Evolutionary conservation across 2,329 filamentous ascomycete genomes (phyloP), one percentile per base, ranked within the genome.

Genomic region (Paecilomyces sp.): DNA sequence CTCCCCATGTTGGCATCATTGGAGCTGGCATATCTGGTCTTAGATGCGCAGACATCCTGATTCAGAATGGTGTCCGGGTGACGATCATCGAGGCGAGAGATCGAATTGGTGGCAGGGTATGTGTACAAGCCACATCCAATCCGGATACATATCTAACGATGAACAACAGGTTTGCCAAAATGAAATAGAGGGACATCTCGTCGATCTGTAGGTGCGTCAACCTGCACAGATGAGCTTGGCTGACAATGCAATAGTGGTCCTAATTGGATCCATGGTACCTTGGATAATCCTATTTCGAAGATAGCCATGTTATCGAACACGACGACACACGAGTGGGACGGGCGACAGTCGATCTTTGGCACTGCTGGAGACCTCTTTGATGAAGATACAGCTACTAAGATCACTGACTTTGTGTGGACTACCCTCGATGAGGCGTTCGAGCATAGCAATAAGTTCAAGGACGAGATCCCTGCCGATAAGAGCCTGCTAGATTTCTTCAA

Each of bases 251-350:
- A 31, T 58, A 86, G 83, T 12, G 85, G 85, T 2, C 82, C 85
- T 0, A 87, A 87, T 63, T 87, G 85, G 85, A 86, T 87, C 56
- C 85, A 88, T 68, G 85, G 85, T 15, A 83, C 82, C 1, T 75
- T 82, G 2, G 73, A 81, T 50, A 87, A 87, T 64, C 85, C 85
- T 0, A 85, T 88, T 24, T 73, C 81, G 55, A 73, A 80, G 13
- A 75, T 88, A n/a, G 84, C 83, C 13, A 74, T 78, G 60, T 69
- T 77, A 59, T 85, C 83, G 1, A 71, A 75, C 11, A 85, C 83
- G 0, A 63, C 72, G 9, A 74, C 81, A 2, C 77, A 82, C 67
- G 78, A 77, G 53, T 83, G 81, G 71, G 80, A 83, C 60, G 81
- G 83, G n/a, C 71, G 74, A 7, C 78, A 80, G 61, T 68, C 75